Evolutionary conservation across 1,284 basidiomycete genomes (phyloP).

Genomic region (Ganoderma multipileum): DNA sequence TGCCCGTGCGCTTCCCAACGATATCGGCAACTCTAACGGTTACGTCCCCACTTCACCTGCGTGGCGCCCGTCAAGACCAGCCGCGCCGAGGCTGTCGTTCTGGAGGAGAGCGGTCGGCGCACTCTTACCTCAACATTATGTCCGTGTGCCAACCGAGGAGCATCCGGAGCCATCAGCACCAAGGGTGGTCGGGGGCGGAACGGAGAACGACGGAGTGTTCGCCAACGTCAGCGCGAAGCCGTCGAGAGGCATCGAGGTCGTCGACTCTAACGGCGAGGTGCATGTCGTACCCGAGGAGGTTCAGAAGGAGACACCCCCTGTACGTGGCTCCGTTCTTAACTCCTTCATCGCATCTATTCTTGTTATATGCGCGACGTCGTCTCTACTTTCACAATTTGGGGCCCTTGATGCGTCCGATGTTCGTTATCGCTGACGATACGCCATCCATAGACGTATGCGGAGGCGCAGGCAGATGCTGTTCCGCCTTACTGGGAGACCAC

Average conservation of each 20-base stretch:
- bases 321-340: constrained; percentile 47
- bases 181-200: constrained; percentile 72
- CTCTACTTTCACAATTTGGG: background rate
- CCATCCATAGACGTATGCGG: constrained; percentile 75
- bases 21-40: constrained; percentile 85
- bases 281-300: constrained; percentile 79
- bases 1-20: constrained; percentile 66
- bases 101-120: constrained; percentile 70
- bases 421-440: background rate
- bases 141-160: constrained; percentile 55
- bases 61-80: constrained; percentile 33
- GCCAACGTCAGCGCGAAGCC: constrained; percentile 96
- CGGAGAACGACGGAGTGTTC: constrained; percentile 94
- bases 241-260: constrained; percentile 51
- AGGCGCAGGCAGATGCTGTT: constrained; percentile 90
- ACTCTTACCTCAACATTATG: constrained; percentile 79
- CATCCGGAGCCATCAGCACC: constrained; percentile 24
- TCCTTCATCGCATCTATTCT: background rate
- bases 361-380: background rate
- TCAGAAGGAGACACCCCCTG: constrained; percentile 87
- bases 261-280: constrained; percentile 64
- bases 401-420: background rate
- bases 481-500: constrained; percentile 99
- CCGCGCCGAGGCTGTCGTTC: constrained; percentile 54
- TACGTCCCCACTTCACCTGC: constrained; percentile 64